Percentiles rank a stretch among this genome's conserved stretches.
Conservation (phyloP, 805 yeast genomes). For the Sugiyamaella valdiviana region DNA sequence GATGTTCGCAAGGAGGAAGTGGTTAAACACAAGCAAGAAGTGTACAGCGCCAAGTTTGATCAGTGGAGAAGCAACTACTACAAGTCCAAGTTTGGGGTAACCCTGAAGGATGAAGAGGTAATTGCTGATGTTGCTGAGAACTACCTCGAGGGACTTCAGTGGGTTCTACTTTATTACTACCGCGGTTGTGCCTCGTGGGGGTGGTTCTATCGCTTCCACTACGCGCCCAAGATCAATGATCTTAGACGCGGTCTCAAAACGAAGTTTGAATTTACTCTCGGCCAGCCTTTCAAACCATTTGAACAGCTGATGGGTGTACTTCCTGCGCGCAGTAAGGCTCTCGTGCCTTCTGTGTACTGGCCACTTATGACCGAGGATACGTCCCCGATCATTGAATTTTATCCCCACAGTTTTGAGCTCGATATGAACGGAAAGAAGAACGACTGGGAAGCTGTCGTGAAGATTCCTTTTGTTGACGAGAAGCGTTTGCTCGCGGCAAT, state of each 20-base stretch:
- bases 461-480: constrained; percentile 87
- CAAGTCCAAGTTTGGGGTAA: constrained; percentile 67
- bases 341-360: constrained; percentile 74
- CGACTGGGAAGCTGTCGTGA: constrained; percentile 96
- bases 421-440: constrained; percentile 95
- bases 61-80: constrained; percentile 86
- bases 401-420: constrained; percentile 79
- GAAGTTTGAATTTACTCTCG: constrained; percentile 55
- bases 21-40: constrained; percentile 44
- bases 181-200: constrained; percentile 92
- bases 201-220: constrained; percentile 87
- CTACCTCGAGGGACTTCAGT: constrained; percentile 90
- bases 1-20: constrained; percentile 22
- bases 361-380: constrained; percentile 76
- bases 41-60: constrained; percentile 68
- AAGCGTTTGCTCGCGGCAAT: constrained; percentile 65
- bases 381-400: constrained; percentile 85
- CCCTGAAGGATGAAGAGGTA: constrained; percentile 46
- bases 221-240: constrained; percentile 92
- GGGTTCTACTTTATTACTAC: constrained; percentile 92
- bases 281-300: constrained; percentile 82
- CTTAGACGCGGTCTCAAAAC: constrained; percentile 64
- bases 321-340: constrained; percentile 80
- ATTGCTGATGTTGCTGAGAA: constrained; percentile 64
- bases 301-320: constrained; percentile 96